Percentiles rank a stretch among this genome's conserved stretches.
These are phyloP conservation scores for Oryza brachyantha DNA, from an alignment of 176 grass and related monocot genomes.

Conservation along the genomic window DNA sequence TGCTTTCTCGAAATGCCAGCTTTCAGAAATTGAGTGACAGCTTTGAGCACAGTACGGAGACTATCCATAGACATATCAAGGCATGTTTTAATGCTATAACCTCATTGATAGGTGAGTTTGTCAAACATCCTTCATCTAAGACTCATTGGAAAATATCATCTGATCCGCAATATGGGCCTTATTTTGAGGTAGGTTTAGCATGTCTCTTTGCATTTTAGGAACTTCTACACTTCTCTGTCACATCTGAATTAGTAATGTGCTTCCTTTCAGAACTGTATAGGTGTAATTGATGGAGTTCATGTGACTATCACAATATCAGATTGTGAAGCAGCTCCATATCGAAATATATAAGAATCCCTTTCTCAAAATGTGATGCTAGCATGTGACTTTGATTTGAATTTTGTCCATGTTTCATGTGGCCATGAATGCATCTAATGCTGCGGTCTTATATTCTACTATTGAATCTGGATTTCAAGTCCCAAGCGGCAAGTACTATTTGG, in stretches of 20 bases:
- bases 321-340: constrained; percentile 37
- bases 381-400: constrained; percentile 51
- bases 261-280: constrained; percentile 43
- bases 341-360: constrained; percentile 42
- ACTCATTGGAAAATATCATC: constrained; percentile 41
- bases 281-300: constrained; percentile 37
- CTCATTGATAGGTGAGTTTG: constrained; percentile 30
- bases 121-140: constrained; percentile 26
- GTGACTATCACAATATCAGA: constrained; percentile 40
- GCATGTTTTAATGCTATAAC: constrained; percentile 42
- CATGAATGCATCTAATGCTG: constrained; percentile 28
- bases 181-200: constrained; percentile 39
- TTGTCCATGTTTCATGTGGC: constrained; percentile 32
- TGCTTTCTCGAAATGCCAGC: constrained; percentile 49
- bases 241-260: neutral
- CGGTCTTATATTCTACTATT: constrained; percentile 32
- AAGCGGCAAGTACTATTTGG: constrained; percentile 42
- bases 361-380: constrained; percentile 48
- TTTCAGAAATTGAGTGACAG: constrained; percentile 38
- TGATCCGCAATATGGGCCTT: constrained; percentile 31
- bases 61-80: constrained; percentile 53
- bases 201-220: neutral
- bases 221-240: constrained; percentile 10
- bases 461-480: constrained; percentile 48
- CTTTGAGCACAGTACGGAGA: constrained; percentile 51